Evolutionary conservation across 208 protist genomes (phyloP), one percentile per base, ranked within the genome.

Genomic region (Tritrichomonas musculus): DNA sequence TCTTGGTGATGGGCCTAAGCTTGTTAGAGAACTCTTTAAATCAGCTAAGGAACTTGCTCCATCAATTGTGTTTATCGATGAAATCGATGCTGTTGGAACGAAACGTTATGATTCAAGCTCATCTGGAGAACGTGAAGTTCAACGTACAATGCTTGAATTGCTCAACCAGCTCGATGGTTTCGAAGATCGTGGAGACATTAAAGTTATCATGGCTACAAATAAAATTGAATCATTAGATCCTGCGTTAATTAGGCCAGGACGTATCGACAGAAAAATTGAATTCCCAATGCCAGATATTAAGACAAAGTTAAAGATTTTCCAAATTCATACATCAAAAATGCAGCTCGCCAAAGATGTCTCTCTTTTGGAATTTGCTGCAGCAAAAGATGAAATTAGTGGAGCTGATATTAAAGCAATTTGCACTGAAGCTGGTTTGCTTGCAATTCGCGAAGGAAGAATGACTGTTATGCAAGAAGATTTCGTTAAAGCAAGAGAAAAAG

Each of bases 91-190:
- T 27, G 98, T 99, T 88, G 99, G 99, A 66, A 99, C 98, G 36
- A 99, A 99, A 96, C 95, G 97, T n/a, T 99, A 99, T 96, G 98
- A 99, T 94, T 97, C 98, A 30, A 97, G 97, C 53, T 98, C 96
- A 84, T 98, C 98, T 94, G 99, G 99, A 33, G 98, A 99, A 93
- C 97, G 98, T 93, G 99, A 99, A 96, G 99, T 99, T 95, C 99
- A 99, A 96, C 97, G 99, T 77, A 99, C 99, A 0, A 99, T 99
- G 99, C 96, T 99, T 20, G 99, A 99, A 96, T 96, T 99, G 11
- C 97, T 99, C n/a, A 99, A 99, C 93, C 99, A 99, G 96, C 96
- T 99, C 2, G 99, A 99, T 96, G 99, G 99, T 92, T 99, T 99
- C 95, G 99, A 99, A 95, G 97, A 98, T 47, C 97, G 97, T 92